Conservation (phyloP, 1,284 basidiomycete species). For the Ustilago hordei region DNA sequence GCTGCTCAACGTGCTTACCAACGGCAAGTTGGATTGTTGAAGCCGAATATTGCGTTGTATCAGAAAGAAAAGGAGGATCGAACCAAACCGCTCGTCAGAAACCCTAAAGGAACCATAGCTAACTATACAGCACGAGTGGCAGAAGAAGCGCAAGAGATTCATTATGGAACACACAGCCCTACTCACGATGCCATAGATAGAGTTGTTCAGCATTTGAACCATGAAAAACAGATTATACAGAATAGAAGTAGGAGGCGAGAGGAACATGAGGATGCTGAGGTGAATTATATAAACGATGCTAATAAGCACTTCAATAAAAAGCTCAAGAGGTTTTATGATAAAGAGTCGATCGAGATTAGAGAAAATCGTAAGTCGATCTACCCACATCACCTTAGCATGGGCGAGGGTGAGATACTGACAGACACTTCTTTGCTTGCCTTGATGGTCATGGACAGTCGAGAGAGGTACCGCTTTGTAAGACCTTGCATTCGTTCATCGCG, state of each 20-base stretch:
- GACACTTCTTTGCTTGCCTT: background rate
- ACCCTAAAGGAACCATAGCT: background rate
- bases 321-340: slow-evolving; percentile 97
- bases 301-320: slow-evolving; percentile 99
- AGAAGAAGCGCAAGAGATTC: slow-evolving; percentile 12
- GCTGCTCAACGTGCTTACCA: slow-evolving; percentile 89
- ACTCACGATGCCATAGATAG: slow-evolving; percentile 93
- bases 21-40: slow-evolving; percentile 86
- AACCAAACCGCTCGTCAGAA: background rate
- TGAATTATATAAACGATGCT: slow-evolving; percentile 98
- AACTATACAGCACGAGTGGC: background rate
- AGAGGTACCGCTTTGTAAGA: slow-evolving; percentile 49
- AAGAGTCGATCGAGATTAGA: slow-evolving; percentile 84
- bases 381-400: background rate
- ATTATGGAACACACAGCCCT: slow-evolving; percentile 92
- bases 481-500: background rate
- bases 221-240: slow-evolving; percentile 73
- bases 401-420: background rate
- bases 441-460: slow-evolving; percentile 29
- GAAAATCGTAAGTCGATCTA: slow-evolving; percentile 53
- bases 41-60: slow-evolving; percentile 86
- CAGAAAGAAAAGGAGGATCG: slow-evolving; percentile 83
- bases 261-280: slow-evolving; percentile 92
- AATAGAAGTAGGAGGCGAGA: slow-evolving; percentile 87
- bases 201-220: slow-evolving; percentile 89